Percentiles rank a stretch among this genome's conserved stretches.
phyloP scores from a whole-genome alignment of 129 eudicot species.

The Deinandra increscens region DNA sequence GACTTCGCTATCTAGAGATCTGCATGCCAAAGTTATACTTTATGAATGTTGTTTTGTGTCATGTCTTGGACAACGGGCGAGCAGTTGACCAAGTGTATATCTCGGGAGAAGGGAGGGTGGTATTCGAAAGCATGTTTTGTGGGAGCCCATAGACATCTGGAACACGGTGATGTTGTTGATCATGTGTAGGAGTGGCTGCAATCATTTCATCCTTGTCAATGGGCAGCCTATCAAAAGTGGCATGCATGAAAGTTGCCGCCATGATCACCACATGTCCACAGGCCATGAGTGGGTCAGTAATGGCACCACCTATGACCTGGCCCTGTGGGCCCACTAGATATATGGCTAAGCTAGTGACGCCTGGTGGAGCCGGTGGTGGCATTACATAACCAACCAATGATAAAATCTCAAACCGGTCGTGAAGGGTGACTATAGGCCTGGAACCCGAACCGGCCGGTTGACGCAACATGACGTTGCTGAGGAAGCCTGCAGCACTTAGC shows the following conservation, averaged over 20 bases:
- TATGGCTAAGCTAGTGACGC: constrained; percentile 53
- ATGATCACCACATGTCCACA: constrained; percentile 69
- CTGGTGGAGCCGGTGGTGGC: constrained; percentile 68
- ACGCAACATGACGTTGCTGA: constrained; percentile 55
- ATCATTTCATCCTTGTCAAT: constrained; percentile 45
- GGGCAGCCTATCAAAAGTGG: constrained; percentile 59
- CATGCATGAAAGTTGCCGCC: constrained; percentile 73
- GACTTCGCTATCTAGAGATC: not conserved
- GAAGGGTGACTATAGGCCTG: constrained; percentile 55
- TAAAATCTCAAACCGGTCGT: constrained; percentile 62
- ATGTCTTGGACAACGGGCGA: constrained; percentile 39
- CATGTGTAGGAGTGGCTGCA: constrained; percentile 25
- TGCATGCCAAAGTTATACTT: not conserved
- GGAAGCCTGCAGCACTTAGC: constrained; percentile 59
- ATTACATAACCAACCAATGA: constrained; percentile 56
- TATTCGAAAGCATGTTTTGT: constrained; percentile 48
- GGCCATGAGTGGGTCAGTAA: constrained; percentile 65
- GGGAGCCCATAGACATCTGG: constrained; percentile 49
- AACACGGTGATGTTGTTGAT: constrained; percentile 37
- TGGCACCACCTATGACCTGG: constrained; percentile 68
- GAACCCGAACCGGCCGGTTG: constrained; percentile 25
- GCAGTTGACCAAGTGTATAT: constrained; percentile 60
- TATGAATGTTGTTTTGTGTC: not conserved
- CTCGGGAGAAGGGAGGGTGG: constrained; percentile 44
- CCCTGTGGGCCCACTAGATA: constrained; percentile 66